phyloP scores from a whole-genome alignment of 192 early-diverging fungal genomes.

The Phycomyces nitens region DNA sequence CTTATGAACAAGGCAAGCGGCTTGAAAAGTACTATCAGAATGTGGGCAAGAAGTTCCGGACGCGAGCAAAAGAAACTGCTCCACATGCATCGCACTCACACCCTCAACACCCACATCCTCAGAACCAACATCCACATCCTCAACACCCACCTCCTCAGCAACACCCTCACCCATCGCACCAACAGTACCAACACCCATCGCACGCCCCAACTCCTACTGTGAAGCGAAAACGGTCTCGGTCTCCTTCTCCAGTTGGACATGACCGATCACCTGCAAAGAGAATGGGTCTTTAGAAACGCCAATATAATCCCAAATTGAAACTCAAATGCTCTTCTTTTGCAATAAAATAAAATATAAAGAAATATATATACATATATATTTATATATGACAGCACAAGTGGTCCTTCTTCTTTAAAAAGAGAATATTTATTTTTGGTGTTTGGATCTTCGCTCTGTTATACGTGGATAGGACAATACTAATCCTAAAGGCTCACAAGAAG shows the following conservation, averaged over 20 bases:
- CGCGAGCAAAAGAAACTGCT: neutral
- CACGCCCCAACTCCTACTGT: neutral
- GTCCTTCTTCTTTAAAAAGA: no score
- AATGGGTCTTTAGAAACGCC: no score
- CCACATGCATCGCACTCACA: neutral
- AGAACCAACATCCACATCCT: no score
- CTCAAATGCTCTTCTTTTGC: no score
- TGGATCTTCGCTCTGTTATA: neutral
- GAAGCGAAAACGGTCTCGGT: neutral
- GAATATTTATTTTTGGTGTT: neutral
- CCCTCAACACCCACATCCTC: no score
- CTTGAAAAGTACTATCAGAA: slow-evolving; percentile 42
- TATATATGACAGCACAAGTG: no score
- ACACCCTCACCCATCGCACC: no score
- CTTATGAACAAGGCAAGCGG: slow-evolving; percentile 46
- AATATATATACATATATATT: no score
- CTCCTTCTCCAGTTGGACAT: neutral
- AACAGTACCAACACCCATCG: no score
- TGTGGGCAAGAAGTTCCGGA: slow-evolving; percentile 21
- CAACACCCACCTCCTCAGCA: no score
- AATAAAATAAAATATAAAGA: no score
- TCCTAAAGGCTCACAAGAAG: neutral
- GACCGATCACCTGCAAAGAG: neutral
- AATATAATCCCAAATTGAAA: no score
- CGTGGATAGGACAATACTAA: neutral